These are phyloP conservation scores for Jamesozyma spencerorum DNA, from an alignment of 805 yeast genomes.

Conservation along the genomic window DNA sequence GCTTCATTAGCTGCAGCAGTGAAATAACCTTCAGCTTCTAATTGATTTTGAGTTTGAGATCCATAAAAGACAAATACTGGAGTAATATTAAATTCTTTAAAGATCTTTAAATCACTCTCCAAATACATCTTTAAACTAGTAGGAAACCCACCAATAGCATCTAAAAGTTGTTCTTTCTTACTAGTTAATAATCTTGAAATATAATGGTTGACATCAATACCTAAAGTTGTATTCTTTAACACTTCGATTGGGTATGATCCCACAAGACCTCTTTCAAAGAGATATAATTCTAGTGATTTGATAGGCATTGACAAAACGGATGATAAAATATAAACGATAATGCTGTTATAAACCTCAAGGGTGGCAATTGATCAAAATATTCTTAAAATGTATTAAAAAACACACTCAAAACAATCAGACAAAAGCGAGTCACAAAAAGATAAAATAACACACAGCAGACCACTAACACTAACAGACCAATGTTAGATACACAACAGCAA, in stretches of 20 bases:
- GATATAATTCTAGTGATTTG: conserved; percentile 55
- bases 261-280: conserved; percentile 59
- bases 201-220: conserved; percentile 80
- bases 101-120: conserved; percentile 52
- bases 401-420: no score
- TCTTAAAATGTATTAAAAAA: background rate
- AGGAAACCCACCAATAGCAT: conserved; percentile 80
- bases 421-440: background rate
- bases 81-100: conserved; percentile 54
- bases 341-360: background rate
- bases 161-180: conserved; percentile 58
- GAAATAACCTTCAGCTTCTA: conserved; percentile 22
- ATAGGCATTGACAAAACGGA: conserved; percentile 28
- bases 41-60: conserved; percentile 33
- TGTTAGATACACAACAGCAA: no score
- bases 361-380: background rate
- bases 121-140: conserved; percentile 46
- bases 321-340: background rate
- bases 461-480: no score
- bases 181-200: conserved; percentile 49
- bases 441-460: no score
- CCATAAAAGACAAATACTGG: conserved; percentile 80
- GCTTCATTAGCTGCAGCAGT: conserved; percentile 20
- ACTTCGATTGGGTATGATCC: conserved; percentile 53
- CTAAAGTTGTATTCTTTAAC: conserved; percentile 58